These are phyloP conservation scores for Wickerhamiella azyma DNA, from an alignment of 805 yeast species.

Conservation along the genomic window DNA sequence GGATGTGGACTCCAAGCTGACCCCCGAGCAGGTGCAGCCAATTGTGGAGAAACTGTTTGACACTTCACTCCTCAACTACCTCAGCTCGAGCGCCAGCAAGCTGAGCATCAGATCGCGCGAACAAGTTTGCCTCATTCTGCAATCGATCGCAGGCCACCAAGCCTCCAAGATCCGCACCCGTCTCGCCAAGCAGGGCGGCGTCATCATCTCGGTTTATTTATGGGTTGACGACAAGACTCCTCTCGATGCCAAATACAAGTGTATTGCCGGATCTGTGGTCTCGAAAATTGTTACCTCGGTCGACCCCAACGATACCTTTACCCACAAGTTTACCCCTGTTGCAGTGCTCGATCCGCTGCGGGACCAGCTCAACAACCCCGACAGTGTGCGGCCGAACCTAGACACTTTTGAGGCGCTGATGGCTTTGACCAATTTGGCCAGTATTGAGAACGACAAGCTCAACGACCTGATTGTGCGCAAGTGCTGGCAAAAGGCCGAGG, in stretches of 20 bases:
- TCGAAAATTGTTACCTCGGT: conserved; percentile 26
- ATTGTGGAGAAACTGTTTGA: conserved; percentile 21
- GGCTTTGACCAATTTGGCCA: conserved; percentile 56
- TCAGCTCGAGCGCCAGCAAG: conserved; percentile 16
- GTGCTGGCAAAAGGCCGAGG: conserved; percentile 36
- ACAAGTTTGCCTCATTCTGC: conserved; percentile 20
- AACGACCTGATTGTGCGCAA: conserved; percentile 29
- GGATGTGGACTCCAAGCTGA: conserved; percentile 12
- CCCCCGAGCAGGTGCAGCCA: conserved; percentile 14
- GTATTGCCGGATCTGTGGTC: conserved; percentile 22
- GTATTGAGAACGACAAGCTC: conserved; percentile 31
- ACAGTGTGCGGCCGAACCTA: conserved; percentile 19
- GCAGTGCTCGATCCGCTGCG: conserved; percentile 24
- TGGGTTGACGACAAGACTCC: conserved; percentile 14
- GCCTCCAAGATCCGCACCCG: conserved; percentile 18
- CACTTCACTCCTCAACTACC: conserved; percentile 17
- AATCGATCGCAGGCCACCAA: conserved; percentile 22
- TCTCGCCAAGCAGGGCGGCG: conserved; percentile 27
- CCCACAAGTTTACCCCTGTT: conserved; percentile 22
- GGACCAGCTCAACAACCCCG: conserved; percentile 19
- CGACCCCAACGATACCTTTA: conserved; percentile 26
- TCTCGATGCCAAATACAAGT: conserved; percentile 14
- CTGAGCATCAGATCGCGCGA: conserved; percentile 18
- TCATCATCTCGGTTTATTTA: conserved; percentile 22
- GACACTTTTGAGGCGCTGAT: conserved; percentile 42